Conservation (phyloP, 768 basidiomycete species). For the Phanerochaete carnosa region DNA sequence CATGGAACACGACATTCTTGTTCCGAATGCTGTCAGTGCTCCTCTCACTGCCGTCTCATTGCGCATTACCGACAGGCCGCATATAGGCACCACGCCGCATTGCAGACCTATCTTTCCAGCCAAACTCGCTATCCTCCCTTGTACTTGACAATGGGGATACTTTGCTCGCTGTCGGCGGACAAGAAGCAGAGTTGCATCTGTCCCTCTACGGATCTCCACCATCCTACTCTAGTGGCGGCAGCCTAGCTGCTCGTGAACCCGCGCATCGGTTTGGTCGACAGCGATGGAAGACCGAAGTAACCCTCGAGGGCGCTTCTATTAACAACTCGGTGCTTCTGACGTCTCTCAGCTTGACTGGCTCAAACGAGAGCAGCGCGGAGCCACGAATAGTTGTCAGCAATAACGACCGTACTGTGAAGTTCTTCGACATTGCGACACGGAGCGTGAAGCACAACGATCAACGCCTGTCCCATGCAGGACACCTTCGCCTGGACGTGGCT, state of each 20-base stretch:
- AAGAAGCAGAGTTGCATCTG: constrained; percentile 68
- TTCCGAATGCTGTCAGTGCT: constrained; percentile 42
- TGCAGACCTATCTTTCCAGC: constrained; percentile 52
- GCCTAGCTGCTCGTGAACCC: constrained; percentile 7
- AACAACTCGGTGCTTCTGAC: constrained; percentile 78
- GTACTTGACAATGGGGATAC: constrained; percentile 48
- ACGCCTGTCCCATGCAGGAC: constrained; percentile 39
- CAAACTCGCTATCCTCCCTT: constrained; percentile 63
- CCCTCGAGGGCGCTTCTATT: constrained; percentile 59
- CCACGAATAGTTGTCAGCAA: constrained; percentile 82
- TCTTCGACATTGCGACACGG: constrained; percentile 71
- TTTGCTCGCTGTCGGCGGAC: constrained; percentile 75
- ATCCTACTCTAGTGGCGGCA: not conserved
- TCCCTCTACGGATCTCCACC: constrained; percentile 39
- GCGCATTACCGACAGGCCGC: not conserved
- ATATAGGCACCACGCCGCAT: constrained; percentile 39
- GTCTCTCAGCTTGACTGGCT: constrained; percentile 56
- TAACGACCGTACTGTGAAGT: constrained; percentile 79
- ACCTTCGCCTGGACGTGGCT: constrained; percentile 58
- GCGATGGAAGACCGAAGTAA: constrained; percentile 53
- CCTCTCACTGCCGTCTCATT: constrained; percentile 4
- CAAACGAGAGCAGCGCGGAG: constrained; percentile 63
- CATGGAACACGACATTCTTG: constrained; percentile 56
- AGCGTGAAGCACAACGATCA: constrained; percentile 24
- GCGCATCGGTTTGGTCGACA: constrained; percentile 18